phyloP scores from a whole-genome alignment of 805 yeast genomes.

The Teunomyces panamensis region DNA sequence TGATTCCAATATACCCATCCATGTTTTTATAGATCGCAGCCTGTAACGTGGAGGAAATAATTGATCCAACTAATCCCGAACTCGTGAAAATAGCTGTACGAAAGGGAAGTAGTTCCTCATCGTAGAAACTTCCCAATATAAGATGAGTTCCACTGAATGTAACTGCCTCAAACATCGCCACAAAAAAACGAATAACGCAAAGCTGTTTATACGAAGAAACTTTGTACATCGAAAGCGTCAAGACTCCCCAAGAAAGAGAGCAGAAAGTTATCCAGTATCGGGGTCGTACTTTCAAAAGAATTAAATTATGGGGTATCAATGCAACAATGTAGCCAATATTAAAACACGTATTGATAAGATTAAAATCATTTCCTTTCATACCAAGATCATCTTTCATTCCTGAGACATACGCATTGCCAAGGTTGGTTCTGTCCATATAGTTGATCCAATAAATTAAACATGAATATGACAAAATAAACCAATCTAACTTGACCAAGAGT shows the following conservation, averaged over 20 bases:
- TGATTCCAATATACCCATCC: slow-evolving; percentile 46
- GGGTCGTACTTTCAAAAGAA: slow-evolving; percentile 52
- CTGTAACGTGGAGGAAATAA: slow-evolving; percentile 55
- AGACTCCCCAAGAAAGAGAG: slow-evolving; percentile 54
- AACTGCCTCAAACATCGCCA: slow-evolving; percentile 58
- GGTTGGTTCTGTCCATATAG: slow-evolving; percentile 56
- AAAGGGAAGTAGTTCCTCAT: slow-evolving; percentile 34
- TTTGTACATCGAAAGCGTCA: slow-evolving; percentile 51
- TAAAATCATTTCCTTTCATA: slow-evolving; percentile 48
- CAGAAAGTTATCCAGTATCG: slow-evolving; percentile 55
- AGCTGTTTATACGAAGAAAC: slow-evolving; percentile 47
- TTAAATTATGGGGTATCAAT: slow-evolving; percentile 59
- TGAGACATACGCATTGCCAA: slow-evolving; percentile 60
- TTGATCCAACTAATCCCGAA: slow-evolving; percentile 53
- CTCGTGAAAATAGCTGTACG: slow-evolving; percentile 51
- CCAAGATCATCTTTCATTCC: slow-evolving; percentile 60
- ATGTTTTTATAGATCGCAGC: slow-evolving; percentile 48
- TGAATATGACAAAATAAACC: slow-evolving; percentile 40
- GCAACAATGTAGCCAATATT: slow-evolving; percentile 61
- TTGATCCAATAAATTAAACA: slow-evolving; percentile 47
- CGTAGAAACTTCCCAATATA: slow-evolving; percentile 51
- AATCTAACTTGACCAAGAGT: slow-evolving; percentile 35
- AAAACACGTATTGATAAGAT: slow-evolving; percentile 53
- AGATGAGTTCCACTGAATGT: slow-evolving; percentile 56
- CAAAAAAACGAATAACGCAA: slow-evolving; percentile 57